Percentiles rank a stretch among this genome's conserved stretches.
These are phyloP conservation scores for Chloris gayana DNA, from an alignment of 176 grass and related monocot genomes.

Conservation along the genomic window DNA sequence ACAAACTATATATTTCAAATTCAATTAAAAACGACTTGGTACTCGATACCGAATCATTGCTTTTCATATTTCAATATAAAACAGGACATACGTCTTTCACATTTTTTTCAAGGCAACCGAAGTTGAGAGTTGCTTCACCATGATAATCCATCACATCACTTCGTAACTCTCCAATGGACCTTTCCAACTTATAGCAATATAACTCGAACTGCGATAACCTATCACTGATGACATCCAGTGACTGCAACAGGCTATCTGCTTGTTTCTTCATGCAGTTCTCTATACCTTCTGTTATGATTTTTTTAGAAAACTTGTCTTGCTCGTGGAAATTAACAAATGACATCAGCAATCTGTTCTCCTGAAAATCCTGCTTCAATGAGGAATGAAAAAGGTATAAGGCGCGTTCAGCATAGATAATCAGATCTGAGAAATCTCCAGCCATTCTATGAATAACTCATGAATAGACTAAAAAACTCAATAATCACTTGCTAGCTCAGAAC, in stretches of 20 bases:
- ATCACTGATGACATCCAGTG: slow-evolving; percentile 83
- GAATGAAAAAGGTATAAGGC: not conserved
- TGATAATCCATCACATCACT: slow-evolving; percentile 85
- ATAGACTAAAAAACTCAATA: too few species aligned
- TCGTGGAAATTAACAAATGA: slow-evolving; percentile 80
- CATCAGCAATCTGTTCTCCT: slow-evolving; percentile 58
- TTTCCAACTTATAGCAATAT: slow-evolving; percentile 83
- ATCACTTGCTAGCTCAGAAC: not conserved
- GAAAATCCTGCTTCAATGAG: slow-evolving; percentile 60
- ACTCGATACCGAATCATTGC: not conserved
- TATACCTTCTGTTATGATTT: slow-evolving; percentile 59
- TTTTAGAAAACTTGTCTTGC: slow-evolving; percentile 64
- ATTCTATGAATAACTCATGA: not conserved
- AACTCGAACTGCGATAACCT: slow-evolving; percentile 85
- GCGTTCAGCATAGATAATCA: not conserved
- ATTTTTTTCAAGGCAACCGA: slow-evolving; percentile 70
- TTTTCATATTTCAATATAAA: not conserved
- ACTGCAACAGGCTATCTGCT: slow-evolving; percentile 78
- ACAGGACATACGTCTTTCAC: slow-evolving; percentile 68
- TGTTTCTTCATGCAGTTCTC: slow-evolving; percentile 99
- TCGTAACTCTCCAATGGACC: slow-evolving; percentile 78
- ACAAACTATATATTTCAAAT: not conserved
- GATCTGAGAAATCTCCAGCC: not conserved
- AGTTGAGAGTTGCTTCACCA: slow-evolving; percentile 64
- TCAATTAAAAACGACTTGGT: not conserved